Evolutionary conservation across 2,329 filamentous ascomycete genomes (phyloP), one percentile per base, ranked within the genome.

Genomic region (Penicillium hesseltinei): DNA sequence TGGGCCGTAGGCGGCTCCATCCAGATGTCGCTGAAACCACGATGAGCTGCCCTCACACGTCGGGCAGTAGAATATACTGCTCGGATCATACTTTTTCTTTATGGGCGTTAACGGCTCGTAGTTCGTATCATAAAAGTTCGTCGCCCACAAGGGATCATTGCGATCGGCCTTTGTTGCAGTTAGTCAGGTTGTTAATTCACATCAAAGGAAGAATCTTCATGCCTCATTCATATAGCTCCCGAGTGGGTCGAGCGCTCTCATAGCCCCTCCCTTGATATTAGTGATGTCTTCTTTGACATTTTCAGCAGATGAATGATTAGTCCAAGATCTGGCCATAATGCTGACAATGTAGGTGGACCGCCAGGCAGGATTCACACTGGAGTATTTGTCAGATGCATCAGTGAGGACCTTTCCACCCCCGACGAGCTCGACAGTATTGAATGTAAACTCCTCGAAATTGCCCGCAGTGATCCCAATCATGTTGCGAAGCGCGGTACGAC

Each of bases 321-420:
- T 35, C 62, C 64, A 66, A 7, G 53, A 48, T 9, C 62, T 36
- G 0, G 69, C 65, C 4, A 74, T 67, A 23, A 73, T 66, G 27
- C 70, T 65, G 50, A 70, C 64, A 35, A 74, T 59, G 54, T 73
- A 72, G 0, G 79, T 73, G 13, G 63, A 77, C 17, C 83, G 74
- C 81, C 82, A 86, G 0, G 80, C 80, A 0, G 82, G 81, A 38
- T 79, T 78, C 2, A 82, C 75, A 0, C 81, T 71, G 31, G 80
- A 79, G 42, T 81, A 64, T 1, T 48, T 40, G 31, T 61, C 56
- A 2, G 0, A 72, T 0, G 72, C 71, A 0, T 72, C 68, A 39
- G 75, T 73, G n/a, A 76, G 62, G 0, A 73, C 63, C 1, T 67
- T 63, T 0, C 72, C 67, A 0, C 76, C 74, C 35, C 35, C 35